Base-by-base conservation (phyloP, 179 eudicot species). In the Spergularia azorica region DNA sequence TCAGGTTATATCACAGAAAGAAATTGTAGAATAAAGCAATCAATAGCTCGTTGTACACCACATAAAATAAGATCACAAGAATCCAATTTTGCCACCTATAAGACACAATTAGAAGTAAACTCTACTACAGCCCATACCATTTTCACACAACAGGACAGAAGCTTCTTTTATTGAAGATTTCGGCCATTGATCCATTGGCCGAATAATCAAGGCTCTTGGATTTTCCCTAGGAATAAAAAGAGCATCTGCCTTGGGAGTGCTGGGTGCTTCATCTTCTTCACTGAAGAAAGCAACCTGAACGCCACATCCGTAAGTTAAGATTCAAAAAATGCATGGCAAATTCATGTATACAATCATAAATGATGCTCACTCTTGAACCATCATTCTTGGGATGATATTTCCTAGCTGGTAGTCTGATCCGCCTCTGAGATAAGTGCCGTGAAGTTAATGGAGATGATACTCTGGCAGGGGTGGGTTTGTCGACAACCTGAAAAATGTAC, bases 171-270 rank as follows among this genome's bases (percentile, higher is more conserved):
- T 67, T 67, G 88, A 83, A 77, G 90, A 80, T 84, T 83, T 84
- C 63, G 92, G 89, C 95, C 95, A 82, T 67, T 89, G 95, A 72
- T 95, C 94, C 79, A 89, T 43, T 48, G 98, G 98, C 46, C 91
- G 97, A 79, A 95, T 85, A 6, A 95, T 86, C 77, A 95, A 82
- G 55, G 98, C 91, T 87, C 99, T 86, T 39, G 99, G 99, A 83
- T 95, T 93, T 81, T 95, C 97, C 88, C 99, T 86, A 67, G 98
- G 98, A 85, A 93, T 83, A 75, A 93, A 91, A 76, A 90, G 90
- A 71, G 99, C 96, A 78, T 93, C 97, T 73, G 97, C 95, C 87
- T 91, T 93, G 3, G 98, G 95, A 1, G 92, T 93, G 81, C 90
- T 87, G 21, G 96, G 87, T 64, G 89, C 85, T 82, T 93, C 95